Evolutionary conservation across 805 yeast genomes (phyloP), one percentile per base, ranked within the genome.

Genomic region (Metschnikowia corniflorae): DNA sequence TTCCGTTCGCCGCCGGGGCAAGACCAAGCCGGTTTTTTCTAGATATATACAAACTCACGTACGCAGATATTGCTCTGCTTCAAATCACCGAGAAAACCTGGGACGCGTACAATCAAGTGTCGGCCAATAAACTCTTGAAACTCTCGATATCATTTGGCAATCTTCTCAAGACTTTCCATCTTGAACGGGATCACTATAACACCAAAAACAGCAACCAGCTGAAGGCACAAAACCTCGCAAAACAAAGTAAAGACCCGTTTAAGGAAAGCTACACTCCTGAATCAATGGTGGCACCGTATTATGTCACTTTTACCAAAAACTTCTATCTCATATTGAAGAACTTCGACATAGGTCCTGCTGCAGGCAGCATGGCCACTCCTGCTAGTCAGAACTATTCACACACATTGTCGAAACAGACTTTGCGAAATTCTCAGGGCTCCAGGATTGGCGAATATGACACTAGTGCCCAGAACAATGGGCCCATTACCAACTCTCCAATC

Each of bases 71-170:
- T 20, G 31, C 37, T 22, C 37, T 36, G 32, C 47, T 65, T 20
- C 56, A 58, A 26, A 26, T 46, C 31, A 32, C 43, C 7, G 53
- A 46, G 30, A 33, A 39, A 6, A 15, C 29, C 6, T 49, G 53
- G 53, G 53, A 40, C 17, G 33, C 39, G 24, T 26, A 24, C 20
- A 33, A 58, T 40, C 70, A 68, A 17, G 54, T 67, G 5, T 61
- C 68, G 32, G 50, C 61, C 23, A 60, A 47, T 43, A 65, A 64
- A 42, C 53, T 68, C 20, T 45, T 68, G 29, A 68, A 68, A 46
- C 46, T 68, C 21, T 68, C 68, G 14, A 65, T 68, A 18, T 65
- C 71, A 23, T 53, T 68, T 20, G 73, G 73, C 1, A 67, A 65
- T 44, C 50, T 67, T 22, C 40, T 66, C 27, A 64, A 63, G 39